Evolutionary conservation across 345 rosid species (phyloP).

Genomic region (Stellera chamaejasme): DNA sequence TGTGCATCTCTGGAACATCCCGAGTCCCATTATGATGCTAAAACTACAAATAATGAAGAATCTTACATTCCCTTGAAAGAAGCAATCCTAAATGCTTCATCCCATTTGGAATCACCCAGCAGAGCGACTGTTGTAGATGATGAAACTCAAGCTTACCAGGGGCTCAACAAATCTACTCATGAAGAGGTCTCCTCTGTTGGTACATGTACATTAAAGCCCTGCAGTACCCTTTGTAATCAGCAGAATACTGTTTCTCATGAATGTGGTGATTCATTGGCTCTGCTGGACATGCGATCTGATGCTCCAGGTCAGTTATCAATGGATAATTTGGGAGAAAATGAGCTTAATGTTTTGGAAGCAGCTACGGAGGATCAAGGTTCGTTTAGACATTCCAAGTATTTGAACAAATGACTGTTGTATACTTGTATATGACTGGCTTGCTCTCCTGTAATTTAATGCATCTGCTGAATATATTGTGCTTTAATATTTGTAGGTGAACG

Average conservation of each 20-base stretch:
- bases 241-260: constrained; percentile 16
- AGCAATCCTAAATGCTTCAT: constrained; percentile 18
- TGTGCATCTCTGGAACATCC: constrained; percentile 18
- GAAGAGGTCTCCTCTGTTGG: constrained; percentile 17
- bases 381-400: constrained; percentile 15
- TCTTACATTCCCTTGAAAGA: constrained; percentile 13
- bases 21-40: constrained; percentile 16
- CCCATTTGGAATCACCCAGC: constrained; percentile 22
- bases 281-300: constrained; percentile 13
- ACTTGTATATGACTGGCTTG: not conserved
- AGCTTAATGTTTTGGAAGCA: constrained; percentile 16
- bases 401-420: constrained; percentile 2
- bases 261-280: constrained; percentile 5
- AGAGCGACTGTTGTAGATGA: constrained; percentile 20
- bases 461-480: constrained; percentile 2
- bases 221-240: constrained; percentile 24
- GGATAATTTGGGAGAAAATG: constrained; percentile 19
- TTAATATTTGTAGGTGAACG: constrained; percentile 24
- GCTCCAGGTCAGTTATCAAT: constrained; percentile 13
- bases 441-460: not conserved
- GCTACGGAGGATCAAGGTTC: constrained; percentile 39
- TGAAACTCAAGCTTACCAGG: constrained; percentile 28
- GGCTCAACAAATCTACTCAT: constrained; percentile 14
- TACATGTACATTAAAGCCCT: constrained; percentile 19
- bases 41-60: constrained; percentile 17